A percentile compares a stretch with the other conserved stretches of the same genome.
Conservation (phyloP, 768 basidiomycete genomes). For the Porphyrellus cyaneotinctus region DNA sequence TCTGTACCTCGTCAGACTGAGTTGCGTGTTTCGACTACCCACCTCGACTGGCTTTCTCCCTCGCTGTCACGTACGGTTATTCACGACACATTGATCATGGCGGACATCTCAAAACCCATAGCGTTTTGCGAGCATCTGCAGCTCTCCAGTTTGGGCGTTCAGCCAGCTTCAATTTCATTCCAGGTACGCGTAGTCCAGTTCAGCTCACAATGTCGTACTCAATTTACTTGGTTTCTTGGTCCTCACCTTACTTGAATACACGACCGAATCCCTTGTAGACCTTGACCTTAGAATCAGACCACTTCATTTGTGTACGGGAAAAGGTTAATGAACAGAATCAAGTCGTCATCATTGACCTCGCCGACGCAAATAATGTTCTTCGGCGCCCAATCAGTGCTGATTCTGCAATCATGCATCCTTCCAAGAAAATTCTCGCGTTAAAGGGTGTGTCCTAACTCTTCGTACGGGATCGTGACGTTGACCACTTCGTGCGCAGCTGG, state of each 20-base stretch:
- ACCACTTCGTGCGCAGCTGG: constrained; percentile 51
- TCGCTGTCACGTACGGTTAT: constrained; percentile 14
- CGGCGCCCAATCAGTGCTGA: constrained; percentile 97
- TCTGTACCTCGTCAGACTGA: constrained; percentile 14
- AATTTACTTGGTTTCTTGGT: constrained; percentile 6
- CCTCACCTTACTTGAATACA: background rate
- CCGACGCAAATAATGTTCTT: constrained; percentile 95
- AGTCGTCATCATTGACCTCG: constrained; percentile 97
- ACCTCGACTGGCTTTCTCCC: constrained; percentile 16
- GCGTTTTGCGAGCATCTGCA: constrained; percentile 89
- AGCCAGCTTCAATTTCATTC: constrained; percentile 96
- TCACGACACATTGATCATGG: constrained; percentile 24
- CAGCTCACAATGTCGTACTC: constrained; percentile 13
- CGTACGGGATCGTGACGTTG: background rate
- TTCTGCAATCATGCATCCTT: constrained; percentile 97
- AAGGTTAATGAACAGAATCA: constrained; percentile 93
- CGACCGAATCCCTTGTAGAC: constrained; percentile 46
- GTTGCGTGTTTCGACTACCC: constrained; percentile 21
- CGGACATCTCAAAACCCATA: constrained; percentile 60
- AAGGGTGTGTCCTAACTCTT: constrained; percentile 52
- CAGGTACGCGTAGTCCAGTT: constrained; percentile 58
- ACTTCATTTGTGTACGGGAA: constrained; percentile 97
- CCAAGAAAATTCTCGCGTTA: constrained; percentile 92
- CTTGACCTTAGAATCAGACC: constrained; percentile 94
- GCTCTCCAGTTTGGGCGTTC: constrained; percentile 92